Evolutionary conservation across 352 stramenopile species (phyloP), one percentile per base, ranked within the genome.

Genomic region (Peronospora destructor): DNA sequence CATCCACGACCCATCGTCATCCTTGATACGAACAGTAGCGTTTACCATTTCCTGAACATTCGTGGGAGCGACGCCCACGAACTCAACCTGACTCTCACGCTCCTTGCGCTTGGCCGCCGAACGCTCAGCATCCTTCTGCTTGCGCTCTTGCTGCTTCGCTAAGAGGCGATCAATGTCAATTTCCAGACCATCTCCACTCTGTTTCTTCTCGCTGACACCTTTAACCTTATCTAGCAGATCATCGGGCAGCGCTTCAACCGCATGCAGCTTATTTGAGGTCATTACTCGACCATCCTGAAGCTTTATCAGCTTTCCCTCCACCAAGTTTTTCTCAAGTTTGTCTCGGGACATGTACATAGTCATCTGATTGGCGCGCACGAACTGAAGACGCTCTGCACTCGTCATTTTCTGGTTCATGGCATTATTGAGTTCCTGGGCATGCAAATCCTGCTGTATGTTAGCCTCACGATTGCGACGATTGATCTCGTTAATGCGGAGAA

Each of bases 401-500:
- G 82, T 88, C 82, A 93, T 93, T 46, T 76, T 84, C 26, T 85
- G 69, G 10, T 73, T 73, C 68, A 85, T 77, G 10, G 74, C 76
- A 14, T 83, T 67, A 49, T 93, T 90, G 14, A 89, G 66, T 34
- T 73, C 50, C 43, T 84, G 64, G 1, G 82, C 82, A 30, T 87
- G 67, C n/a, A 91, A 54, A 59, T 93, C 82, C 53, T 89, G 83
- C 53, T 83, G 61, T 46, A 87, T 84, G 59, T 93, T 93, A 14
- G 69, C 71, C 33, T 88, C 74, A 36, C 82, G 79, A 49, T 93
- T 93, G 32, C 75, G 73, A 41, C 69, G 61, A 55, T 93, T 93
- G 58, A 93, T 93, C 43, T 85, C 73, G 47, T 90, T 93, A 52
- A 93, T 93, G 21, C 79, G 79, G 23, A 84, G 59, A 14, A 91